Percentiles rank a stretch among this genome's conserved stretches.
These are phyloP conservation scores for Starmerella kuoi DNA, from an alignment of 805 yeast genomes.

Conservation along the genomic window DNA sequence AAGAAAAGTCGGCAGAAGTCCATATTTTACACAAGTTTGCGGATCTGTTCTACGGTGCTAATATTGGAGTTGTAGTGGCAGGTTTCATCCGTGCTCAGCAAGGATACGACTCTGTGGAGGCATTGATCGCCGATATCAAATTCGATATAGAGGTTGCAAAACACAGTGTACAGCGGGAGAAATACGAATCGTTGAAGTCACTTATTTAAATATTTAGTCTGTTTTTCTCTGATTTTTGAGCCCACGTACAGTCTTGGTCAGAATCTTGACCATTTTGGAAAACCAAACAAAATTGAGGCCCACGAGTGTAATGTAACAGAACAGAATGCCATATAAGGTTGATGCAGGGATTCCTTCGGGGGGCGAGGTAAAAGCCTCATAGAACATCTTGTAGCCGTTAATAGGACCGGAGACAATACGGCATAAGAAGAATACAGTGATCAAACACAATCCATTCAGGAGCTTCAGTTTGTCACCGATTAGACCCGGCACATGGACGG, in stretches of 20 bases:
- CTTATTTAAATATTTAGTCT: background rate
- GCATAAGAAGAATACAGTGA: conserved; percentile 59
- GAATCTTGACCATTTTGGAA: conserved; percentile 52
- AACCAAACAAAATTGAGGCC: conserved; percentile 76
- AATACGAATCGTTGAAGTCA: conserved; percentile 34
- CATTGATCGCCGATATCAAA: conserved; percentile 71
- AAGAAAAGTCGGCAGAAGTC: conserved; percentile 66
- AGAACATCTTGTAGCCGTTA: conserved; percentile 39
- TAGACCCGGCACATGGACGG: conserved; percentile 61
- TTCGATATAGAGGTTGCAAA: conserved; percentile 62
- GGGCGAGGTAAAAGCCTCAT: conserved; percentile 26
- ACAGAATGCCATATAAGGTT: conserved; percentile 40
- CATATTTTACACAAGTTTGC: conserved; percentile 69
- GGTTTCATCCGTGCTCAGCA: conserved; percentile 90
- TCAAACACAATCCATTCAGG: conserved; percentile 60
- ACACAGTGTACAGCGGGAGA: conserved; percentile 36
- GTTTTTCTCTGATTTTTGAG: background rate
- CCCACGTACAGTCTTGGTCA: conserved; percentile 49
- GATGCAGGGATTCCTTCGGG: conserved; percentile 34
- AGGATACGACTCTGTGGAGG: conserved; percentile 72
- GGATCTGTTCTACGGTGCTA: conserved; percentile 70
- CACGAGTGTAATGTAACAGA: conserved; percentile 51
- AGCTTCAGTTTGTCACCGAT: conserved; percentile 43
- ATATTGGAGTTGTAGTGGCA: conserved; percentile 51
- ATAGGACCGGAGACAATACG: conserved; percentile 81